Evolutionary conservation across 1,284 basidiomycete species (phyloP), one percentile per base, ranked within the genome.

Genomic region (Mycena citricolor): DNA sequence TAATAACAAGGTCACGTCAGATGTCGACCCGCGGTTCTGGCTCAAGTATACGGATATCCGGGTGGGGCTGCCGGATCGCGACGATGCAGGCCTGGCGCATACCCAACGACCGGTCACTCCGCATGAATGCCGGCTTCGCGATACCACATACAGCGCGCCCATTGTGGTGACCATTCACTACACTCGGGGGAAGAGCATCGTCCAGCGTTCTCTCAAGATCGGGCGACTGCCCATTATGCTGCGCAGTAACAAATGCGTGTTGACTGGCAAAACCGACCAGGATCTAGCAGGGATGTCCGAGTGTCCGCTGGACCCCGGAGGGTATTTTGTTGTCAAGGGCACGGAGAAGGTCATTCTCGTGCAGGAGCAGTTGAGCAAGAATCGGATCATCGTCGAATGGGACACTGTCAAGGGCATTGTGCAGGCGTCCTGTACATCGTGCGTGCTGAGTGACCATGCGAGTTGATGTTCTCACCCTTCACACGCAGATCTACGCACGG

Each of bases 291-390:
- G 81, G 36, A 94, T 98, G 90, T 86, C 81, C 23, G 97, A 99
- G 66, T 99, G 97, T 62, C 97, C 97, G 0, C 73, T 99, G 47
- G 97, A 99, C 69, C 97, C 97, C 3, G 97, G 97, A 16, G 97
- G 97, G 6, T 99, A 99, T 66, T 99, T 99, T 67, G 90, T 99
- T 46, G 95, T 99, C 40, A 98, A 97, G 66, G 97, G 97, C 11
- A 99, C 97, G 14, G 97, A 99, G 68, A 99, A 99, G 72, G 97
- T 99, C 59, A 99, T 99, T 55, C 76, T 99, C 47, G 95, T 99
- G 2, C 97, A 99, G 66, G 97, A 99, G 65, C 97, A 99, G 69
- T 71, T 99, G 59, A 94, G 91, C 75, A 99, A 99, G 74, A 99
- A 99, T 68, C 83, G 97, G 47, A 99, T 99, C 62, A 97, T 99